Base-by-base conservation (phyloP, 1,284 basidiomycete genomes). In the Cutaneotrichosporon cavernicola region DNA sequence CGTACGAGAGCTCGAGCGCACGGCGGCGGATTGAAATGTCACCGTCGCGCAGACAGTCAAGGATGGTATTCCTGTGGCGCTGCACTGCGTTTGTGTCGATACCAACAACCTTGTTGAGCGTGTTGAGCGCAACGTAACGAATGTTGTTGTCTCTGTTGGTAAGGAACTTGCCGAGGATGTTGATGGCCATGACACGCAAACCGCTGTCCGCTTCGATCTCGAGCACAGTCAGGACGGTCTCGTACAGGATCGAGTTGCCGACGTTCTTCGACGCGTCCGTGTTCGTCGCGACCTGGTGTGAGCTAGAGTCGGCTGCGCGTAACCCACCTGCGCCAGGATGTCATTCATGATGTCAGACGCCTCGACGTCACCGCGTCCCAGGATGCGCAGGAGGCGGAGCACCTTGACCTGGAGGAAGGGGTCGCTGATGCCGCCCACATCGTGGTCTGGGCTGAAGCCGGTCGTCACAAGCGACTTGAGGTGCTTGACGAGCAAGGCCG, bases 141-240 rank as follows among this genome's bases (percentile, higher is more conserved):
- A 99, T 99, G 77, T 99, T 99, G 82, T 99, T 99, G 80, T 99
- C 97, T 36, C 92, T 86, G 81, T 99, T 99, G 75, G 92, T 90
- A 73, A 99, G 83, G 83, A 99, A 99, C 81, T 98, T 99, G 66
- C 97, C 97, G 51, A 99, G 85, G 65, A 99, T 98, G 78, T 99
- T 99, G 82, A 99, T 99, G 0, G 97, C 97, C 97, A 99, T 98
- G 60, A 99, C 96, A 6, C 97, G 88, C 47, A 99, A 82, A 26
- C 94, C 93, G 63, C 88, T 90, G 78, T 99, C 97, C 9, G 97
- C 96, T 76, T 98, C 94, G 67, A 99, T 99, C 72, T 99, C 96
- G 56, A 99, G 85, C n/a, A 99, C 91, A 8, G 95, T 94, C 68
- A 98, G 84, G 2, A 99, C 97, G 0, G 96, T 96, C 82, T 99